A percentile compares a stretch with the other conserved stretches of the same genome.
Evolutionary conservation across 768 basidiomycete species (phyloP).

Genomic region (Austroboletus festivus): DNA sequence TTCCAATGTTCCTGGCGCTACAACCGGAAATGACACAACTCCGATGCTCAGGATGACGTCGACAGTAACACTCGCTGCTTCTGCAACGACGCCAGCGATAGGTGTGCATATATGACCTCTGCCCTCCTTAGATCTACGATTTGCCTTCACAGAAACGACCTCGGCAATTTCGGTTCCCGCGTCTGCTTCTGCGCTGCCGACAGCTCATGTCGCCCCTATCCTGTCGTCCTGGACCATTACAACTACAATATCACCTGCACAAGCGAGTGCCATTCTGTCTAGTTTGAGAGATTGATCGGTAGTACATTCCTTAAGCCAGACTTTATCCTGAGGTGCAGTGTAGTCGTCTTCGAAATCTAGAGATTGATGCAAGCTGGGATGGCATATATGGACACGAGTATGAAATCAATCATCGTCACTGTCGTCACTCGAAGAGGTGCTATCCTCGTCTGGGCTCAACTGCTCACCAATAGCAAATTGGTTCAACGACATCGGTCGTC

Average conservation of each 20-base stretch:
- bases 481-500: slow-evolving; percentile 49
- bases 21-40: neutral
- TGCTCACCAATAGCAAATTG: slow-evolving; percentile 45
- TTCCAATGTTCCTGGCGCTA: slow-evolving; percentile 2
- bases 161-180: slow-evolving; percentile 24
- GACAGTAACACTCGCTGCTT: neutral
- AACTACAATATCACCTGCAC: slow-evolving; percentile 20
- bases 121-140: slow-evolving; percentile 3
- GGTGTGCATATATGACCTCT: neutral
- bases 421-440: slow-evolving; percentile 52
- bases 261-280: slow-evolving; percentile 32
- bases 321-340: slow-evolving; percentile 3
- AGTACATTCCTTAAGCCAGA: neutral
- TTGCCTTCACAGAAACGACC: slow-evolving; percentile 8
- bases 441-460: slow-evolving; percentile 43
- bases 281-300: slow-evolving; percentile 23
- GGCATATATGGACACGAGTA: neutral
- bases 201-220: neutral
- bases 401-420: slow-evolving; percentile 46
- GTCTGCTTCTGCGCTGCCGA: slow-evolving; percentile 26
- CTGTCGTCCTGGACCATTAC: slow-evolving; percentile 5
- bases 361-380: slow-evolving; percentile 6
- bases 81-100: neutral
- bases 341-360: slow-evolving; percentile 2
- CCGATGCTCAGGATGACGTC: slow-evolving; percentile 1